Evolutionary conservation across 495 filamentous ascomycete species (phyloP).

Genomic region (Hypoxylon lenormandii): DNA sequence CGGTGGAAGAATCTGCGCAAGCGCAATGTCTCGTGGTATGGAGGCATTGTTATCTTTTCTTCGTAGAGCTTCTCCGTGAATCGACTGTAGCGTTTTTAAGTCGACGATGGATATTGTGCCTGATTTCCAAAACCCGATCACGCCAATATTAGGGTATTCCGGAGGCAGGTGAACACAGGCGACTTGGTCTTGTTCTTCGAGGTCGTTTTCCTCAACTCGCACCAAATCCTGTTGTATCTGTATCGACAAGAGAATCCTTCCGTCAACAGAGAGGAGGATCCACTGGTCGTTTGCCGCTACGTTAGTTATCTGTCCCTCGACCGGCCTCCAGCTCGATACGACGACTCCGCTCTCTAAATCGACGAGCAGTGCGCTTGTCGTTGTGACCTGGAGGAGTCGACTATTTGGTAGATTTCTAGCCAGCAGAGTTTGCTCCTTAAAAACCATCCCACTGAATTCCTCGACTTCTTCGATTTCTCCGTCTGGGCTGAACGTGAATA

Average conservation of each 20-base stretch:
- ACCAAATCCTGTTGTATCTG: slow-evolving; percentile 69
- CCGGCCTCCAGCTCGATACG: slow-evolving; percentile 74
- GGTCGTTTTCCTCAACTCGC: slow-evolving; percentile 67
- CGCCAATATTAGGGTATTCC: slow-evolving; percentile 65
- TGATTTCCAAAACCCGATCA: slow-evolving; percentile 86
- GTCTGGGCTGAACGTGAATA: slow-evolving; percentile 78
- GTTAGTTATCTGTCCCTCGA: slow-evolving; percentile 74
- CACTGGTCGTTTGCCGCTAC: slow-evolving; percentile 77
- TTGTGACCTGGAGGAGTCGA: slow-evolving; percentile 82
- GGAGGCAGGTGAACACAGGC: slow-evolving; percentile 76
- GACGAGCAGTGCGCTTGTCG: slow-evolving; percentile 68
- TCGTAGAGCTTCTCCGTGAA: slow-evolving; percentile 58
- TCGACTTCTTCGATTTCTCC: slow-evolving; percentile 90
- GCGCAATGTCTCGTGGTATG: slow-evolving; percentile 82
- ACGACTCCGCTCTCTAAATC: slow-evolving; percentile 77
- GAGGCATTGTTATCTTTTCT: slow-evolving; percentile 74
- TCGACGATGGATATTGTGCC: slow-evolving; percentile 78
- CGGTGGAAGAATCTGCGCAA: slow-evolving; percentile 76
- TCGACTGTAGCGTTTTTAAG: slow-evolving; percentile 69
- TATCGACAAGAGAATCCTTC: slow-evolving; percentile 73
- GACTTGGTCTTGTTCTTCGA: slow-evolving; percentile 76
- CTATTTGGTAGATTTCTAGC: slow-evolving; percentile 71
- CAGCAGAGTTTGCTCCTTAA: slow-evolving; percentile 79
- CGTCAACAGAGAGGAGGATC: slow-evolving; percentile 79
- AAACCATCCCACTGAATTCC: slow-evolving; percentile 72